A percentile compares a stretch with the other conserved stretches of the same genome.
These are phyloP conservation scores for grape (Vitis vinifera) DNA, from an alignment of 164 flowering plant genomes.

Conservation along the genomic window DNA sequence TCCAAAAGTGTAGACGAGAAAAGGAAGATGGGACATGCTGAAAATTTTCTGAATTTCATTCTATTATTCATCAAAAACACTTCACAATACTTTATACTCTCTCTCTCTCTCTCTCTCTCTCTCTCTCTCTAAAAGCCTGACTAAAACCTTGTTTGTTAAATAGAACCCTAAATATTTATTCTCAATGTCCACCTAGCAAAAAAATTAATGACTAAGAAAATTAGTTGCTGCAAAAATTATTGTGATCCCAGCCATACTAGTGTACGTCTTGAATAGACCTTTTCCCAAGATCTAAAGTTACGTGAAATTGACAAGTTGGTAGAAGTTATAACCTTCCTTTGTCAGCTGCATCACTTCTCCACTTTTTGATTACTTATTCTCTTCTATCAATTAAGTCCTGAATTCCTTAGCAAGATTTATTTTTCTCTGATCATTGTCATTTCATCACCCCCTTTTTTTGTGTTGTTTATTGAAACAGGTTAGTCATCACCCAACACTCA, in stretches of 20 bases:
- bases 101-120: too few relatives aligned
- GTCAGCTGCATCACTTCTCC: neutral
- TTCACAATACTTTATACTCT: too few relatives aligned
- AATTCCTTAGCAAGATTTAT: neutral
- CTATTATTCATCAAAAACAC: neutral
- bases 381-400: too few relatives aligned
- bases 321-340: neutral
- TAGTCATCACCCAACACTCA: conserved; percentile 92
- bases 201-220: too few relatives aligned
- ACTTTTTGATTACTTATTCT: neutral
- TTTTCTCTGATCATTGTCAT: neutral
- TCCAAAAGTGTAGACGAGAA: neutral
- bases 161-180: neutral
- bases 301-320: neutral
- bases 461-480: conserved; percentile 54
- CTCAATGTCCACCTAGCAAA: neutral
- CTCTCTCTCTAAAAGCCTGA: neutral
- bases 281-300: too few relatives aligned
- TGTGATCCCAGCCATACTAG: too few relatives aligned
- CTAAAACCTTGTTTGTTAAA: neutral
- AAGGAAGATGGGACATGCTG: neutral
- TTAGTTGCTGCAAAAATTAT: too few relatives aligned
- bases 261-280: neutral
- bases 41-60: neutral
- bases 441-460: neutral